Conservation (phyloP, 805 yeast species). For the Kluyveromyces aestuarii region DNA sequence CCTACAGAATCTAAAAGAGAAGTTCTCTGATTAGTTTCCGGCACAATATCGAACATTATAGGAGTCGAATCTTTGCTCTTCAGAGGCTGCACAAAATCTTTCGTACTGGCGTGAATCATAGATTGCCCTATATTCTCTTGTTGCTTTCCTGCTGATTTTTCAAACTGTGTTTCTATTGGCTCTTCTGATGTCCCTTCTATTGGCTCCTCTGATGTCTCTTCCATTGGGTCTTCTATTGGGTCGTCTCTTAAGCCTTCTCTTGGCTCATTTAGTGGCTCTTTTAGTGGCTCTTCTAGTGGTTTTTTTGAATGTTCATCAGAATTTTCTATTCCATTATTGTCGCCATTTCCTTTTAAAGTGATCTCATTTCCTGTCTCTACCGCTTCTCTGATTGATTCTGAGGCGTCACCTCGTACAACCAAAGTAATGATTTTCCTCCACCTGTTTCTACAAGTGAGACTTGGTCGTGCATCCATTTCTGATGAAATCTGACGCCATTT, state of each 20-base stretch:
- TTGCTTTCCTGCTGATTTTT: not conserved
- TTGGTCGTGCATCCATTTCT: constrained; percentile 70
- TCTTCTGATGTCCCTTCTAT: not conserved
- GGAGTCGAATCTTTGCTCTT: not conserved
- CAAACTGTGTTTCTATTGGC: not conserved
- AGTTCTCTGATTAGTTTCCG: not conserved
- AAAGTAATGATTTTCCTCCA: constrained; percentile 83
- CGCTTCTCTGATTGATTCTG: constrained; percentile 44
- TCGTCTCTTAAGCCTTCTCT: not conserved
- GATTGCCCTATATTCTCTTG: not conserved
- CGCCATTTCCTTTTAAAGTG: constrained; percentile 11
- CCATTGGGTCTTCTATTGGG: too few species aligned
- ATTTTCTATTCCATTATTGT: constrained; percentile 8
- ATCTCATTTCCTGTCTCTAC: constrained; percentile 44
- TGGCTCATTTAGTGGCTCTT: not conserved
- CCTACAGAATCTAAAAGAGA: not conserved
- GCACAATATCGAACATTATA: not conserved
- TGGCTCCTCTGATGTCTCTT: too few species aligned
- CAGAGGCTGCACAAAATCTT: not conserved
- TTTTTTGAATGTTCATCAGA: constrained; percentile 7
- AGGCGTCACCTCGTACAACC: constrained; percentile 60
- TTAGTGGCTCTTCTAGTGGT: not conserved
- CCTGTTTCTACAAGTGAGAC: constrained; percentile 82
- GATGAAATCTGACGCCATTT: constrained; percentile 78
- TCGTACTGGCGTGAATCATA: not conserved